These are phyloP conservation scores for Mycena vitilis DNA, from an alignment of 768 basidiomycete genomes.

Conservation along the genomic window DNA sequence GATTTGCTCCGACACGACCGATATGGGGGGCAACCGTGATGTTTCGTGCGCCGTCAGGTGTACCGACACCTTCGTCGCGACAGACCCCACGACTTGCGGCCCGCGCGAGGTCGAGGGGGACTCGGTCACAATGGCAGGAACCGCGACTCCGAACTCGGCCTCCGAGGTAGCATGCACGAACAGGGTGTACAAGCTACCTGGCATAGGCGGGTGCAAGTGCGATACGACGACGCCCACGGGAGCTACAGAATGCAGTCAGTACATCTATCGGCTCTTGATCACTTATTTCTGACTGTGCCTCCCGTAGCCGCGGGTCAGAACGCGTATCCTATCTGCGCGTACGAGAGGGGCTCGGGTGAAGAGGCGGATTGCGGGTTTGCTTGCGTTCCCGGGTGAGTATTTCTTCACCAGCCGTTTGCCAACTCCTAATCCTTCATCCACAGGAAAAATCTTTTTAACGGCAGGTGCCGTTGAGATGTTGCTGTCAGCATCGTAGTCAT, in stretches of 20 bases:
- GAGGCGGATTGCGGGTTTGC: neutral
- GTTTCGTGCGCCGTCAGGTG: conserved; percentile 5
- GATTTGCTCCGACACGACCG: conserved; percentile 18
- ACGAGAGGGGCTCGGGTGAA: conserved; percentile 2
- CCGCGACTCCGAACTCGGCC: neutral
- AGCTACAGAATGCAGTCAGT: conserved; percentile 7
- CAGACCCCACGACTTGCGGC: conserved; percentile 6
- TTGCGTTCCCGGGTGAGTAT: conserved; percentile 1
- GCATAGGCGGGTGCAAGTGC: conserved; percentile 12
- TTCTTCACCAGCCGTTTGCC: neutral
- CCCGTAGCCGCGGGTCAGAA: neutral
- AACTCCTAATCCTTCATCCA: neutral
- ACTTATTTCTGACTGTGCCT: neutral
- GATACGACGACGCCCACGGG: neutral
- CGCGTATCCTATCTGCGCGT: conserved; percentile 6
- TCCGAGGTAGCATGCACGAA: neutral
- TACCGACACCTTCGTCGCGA: neutral
- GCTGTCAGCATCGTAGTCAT: too few species aligned
- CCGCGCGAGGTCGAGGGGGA: conserved; percentile 7
- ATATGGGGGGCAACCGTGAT: neutral
- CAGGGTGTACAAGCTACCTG: conserved; percentile 5
- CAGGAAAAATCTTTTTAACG: too few species aligned
- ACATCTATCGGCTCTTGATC: neutral
- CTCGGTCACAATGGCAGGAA: conserved; percentile 9
- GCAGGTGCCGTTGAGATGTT: too few species aligned